Evolutionary conservation across 306 rosid genomes (phyloP).

Genomic region (Begonia masoniana): DNA sequence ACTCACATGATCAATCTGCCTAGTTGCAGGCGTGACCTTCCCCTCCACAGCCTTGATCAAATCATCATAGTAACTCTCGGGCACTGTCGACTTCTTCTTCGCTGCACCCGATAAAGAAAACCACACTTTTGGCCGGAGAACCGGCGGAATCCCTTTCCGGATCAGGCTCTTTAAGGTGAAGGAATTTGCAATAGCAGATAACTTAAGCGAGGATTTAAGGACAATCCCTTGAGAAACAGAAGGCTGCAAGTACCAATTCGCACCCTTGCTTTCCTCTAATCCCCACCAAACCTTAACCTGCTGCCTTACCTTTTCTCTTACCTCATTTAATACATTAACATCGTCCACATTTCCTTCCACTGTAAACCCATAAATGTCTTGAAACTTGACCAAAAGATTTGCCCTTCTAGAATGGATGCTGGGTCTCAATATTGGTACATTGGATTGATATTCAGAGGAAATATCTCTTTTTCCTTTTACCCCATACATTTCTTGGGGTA

Average conservation of each 20-base stretch:
- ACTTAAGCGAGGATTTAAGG: conserved; percentile 65
- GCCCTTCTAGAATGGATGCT: conserved; percentile 92
- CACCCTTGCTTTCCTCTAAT: conserved; percentile 93
- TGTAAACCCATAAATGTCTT: conserved; percentile 81
- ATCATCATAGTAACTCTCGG: conserved; percentile 93
- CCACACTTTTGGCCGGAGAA: conserved; percentile 93
- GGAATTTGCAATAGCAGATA: conserved; percentile 68
- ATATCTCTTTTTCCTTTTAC: conserved; percentile 69
- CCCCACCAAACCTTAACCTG: conserved; percentile 94
- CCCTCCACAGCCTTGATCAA: conserved; percentile 75
- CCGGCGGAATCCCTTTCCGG: conserved; percentile 91
- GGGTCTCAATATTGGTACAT: conserved; percentile 70
- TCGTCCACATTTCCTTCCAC: conserved; percentile 97
- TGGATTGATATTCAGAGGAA: conserved; percentile 71
- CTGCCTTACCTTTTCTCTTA: conserved; percentile 80
- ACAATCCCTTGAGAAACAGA: conserved; percentile 67
- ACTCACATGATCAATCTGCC: conserved; percentile 98
- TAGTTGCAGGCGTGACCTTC: conserved; percentile 89
- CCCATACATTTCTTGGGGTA: conserved; percentile 46
- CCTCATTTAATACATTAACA: conserved; percentile 87
- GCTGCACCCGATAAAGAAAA: conserved; percentile 91
- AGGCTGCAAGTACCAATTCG: conserved; percentile 79
- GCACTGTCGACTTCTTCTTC: conserved; percentile 94
- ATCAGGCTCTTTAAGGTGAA: conserved; percentile 80
- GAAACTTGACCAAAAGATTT: conserved; percentile 76